Conservation (phyloP, 2,329 filamentous ascomycete genomes). For the Aureobasidium sp. region DNA sequence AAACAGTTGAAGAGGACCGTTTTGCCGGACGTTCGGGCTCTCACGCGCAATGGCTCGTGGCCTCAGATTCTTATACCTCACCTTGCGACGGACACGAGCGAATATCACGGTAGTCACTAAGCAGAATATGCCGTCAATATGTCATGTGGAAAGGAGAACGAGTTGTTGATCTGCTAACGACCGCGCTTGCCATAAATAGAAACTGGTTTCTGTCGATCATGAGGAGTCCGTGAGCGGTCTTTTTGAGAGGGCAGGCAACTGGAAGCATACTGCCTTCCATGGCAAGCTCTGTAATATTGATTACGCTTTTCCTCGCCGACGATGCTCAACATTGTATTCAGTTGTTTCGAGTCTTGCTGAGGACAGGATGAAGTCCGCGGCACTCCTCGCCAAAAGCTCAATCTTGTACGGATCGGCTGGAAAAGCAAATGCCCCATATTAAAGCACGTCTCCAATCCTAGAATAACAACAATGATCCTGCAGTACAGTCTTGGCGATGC, state of each 20-base stretch:
- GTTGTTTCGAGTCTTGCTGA: background rate
- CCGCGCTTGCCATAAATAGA: background rate
- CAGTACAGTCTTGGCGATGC: too few relatives aligned
- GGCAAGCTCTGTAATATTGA: background rate
- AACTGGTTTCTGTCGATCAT: background rate
- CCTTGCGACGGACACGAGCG: background rate
- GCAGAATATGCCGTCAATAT: background rate
- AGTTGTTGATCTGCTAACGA: background rate
- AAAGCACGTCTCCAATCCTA: too few relatives aligned
- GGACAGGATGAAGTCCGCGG: too few relatives aligned
- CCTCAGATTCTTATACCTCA: background rate
- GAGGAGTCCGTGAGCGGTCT: background rate
- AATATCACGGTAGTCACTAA: background rate
- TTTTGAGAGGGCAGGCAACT: background rate
- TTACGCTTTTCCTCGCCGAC: background rate
- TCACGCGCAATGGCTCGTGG: background rate
- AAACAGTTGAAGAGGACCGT: background rate
- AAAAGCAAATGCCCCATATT: too few relatives aligned
- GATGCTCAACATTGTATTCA: background rate
- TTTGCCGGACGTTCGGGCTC: background rate
- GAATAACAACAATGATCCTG: too few relatives aligned
- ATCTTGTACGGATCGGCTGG: too few relatives aligned
- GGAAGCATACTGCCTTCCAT: background rate
- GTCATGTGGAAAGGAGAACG: background rate
- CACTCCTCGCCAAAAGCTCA: too few relatives aligned